A percentile compares a stretch with the other conserved stretches of the same genome.
phyloP scores from a whole-genome alignment of 2,329 filamentous ascomycete genomes.

The Ascochyta viciae-villosae region DNA sequence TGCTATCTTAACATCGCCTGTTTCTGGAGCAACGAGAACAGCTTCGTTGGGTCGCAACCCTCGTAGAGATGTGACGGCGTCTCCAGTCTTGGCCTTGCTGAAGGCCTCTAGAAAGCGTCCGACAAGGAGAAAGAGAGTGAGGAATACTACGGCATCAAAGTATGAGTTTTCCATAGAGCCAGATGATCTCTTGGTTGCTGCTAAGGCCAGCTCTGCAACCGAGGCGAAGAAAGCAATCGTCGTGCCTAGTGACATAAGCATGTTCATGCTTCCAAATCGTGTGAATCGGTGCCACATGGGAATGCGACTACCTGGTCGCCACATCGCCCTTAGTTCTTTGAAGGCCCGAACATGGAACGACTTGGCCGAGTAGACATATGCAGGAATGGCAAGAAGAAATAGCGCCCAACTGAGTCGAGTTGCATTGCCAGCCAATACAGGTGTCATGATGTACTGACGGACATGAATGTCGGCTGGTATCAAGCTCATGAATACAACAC shows the following conservation, averaged over 20 bases:
- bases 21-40: constrained; percentile 64
- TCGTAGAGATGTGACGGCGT: constrained; percentile 80
- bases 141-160: constrained; percentile 91
- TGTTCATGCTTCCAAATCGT: constrained; percentile 96
- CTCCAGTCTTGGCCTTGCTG: constrained; percentile 88
- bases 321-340: constrained; percentile 79
- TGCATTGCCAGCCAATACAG: constrained; percentile 72
- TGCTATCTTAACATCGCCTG: constrained; percentile 55
- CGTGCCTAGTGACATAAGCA: constrained; percentile 88
- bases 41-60: constrained; percentile 81
- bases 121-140: constrained; percentile 84
- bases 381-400: constrained; percentile 80
- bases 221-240: constrained; percentile 87
- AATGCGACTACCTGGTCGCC: constrained; percentile 76
- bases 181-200: constrained; percentile 50
- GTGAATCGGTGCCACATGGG: constrained; percentile 80
- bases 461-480: constrained; percentile 65
- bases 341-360: constrained; percentile 81
- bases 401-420: constrained; percentile 80
- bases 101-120: constrained; percentile 82
- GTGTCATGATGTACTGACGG: constrained; percentile 72
- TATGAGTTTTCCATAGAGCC: constrained; percentile 61
- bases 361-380: constrained; percentile 87
- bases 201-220: constrained; percentile 74
- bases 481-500: constrained; percentile 90